Conservation (phyloP, 345 rosid species). For the Arabidopsis arenosa region DNA sequence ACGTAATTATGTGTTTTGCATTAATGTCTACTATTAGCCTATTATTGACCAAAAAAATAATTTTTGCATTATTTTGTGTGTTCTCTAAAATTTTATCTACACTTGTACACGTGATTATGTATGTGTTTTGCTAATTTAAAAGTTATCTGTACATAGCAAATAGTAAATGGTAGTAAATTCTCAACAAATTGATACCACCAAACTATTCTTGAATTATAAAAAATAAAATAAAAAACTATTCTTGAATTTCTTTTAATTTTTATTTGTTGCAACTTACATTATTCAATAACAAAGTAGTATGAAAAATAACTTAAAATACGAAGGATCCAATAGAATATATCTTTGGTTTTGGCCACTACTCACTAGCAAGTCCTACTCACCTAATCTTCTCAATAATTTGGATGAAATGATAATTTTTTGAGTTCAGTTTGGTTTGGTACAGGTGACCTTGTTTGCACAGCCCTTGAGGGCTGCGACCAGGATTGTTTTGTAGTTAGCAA, state of each 20-base stretch:
- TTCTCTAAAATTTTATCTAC: too few species aligned
- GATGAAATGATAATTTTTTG: slow-evolving; percentile 1
- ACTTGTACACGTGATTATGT: too few species aligned
- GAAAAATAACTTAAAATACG: not conserved
- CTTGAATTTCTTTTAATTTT: too few species aligned
- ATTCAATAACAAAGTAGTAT: not conserved
- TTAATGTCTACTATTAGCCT: not conserved
- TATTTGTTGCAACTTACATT: too few species aligned
- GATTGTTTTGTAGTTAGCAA: not conserved
- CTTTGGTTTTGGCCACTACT: not conserved
- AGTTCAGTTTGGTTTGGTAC: not conserved
- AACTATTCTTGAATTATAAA: too few species aligned
- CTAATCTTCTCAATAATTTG: slow-evolving; percentile 28
- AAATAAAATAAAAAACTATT: too few species aligned
- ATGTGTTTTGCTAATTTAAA: too few species aligned
- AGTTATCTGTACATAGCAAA: too few species aligned
- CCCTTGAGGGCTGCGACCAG: not conserved
- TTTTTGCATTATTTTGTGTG: too few species aligned
- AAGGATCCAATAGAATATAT: slow-evolving; percentile 5
- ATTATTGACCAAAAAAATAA: not conserved
- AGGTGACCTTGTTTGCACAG: not conserved
- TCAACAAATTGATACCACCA: too few species aligned
- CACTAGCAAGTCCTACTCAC: slow-evolving; percentile 2
- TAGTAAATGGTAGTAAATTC: too few species aligned
- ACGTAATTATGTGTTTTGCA: not conserved